Percentiles rank a stretch among this genome's conserved stretches.
Conservation (phyloP, 805 yeast species). For the Kodamaea restingae region DNA sequence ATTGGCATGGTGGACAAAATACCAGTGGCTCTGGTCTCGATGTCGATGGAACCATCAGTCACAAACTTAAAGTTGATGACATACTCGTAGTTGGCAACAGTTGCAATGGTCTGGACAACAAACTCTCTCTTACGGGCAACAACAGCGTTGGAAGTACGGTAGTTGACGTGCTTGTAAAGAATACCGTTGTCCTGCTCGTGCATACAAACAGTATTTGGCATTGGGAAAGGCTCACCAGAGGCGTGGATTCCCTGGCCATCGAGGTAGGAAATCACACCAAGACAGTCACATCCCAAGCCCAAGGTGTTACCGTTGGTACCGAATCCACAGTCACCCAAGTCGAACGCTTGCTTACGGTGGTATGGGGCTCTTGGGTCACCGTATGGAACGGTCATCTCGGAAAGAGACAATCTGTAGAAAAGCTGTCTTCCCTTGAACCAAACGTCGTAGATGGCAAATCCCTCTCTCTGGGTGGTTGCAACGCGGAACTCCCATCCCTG, state of each 20-base stretch:
- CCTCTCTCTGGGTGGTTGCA: constrained; percentile 70
- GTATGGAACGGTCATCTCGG: constrained; percentile 87
- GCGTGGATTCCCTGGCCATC: constrained; percentile 56
- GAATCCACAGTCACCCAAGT: constrained; percentile 81
- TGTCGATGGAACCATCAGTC: constrained; percentile 73
- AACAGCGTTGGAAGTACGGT: constrained; percentile 66
- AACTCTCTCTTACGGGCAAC: constrained; percentile 77
- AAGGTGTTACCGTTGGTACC: constrained; percentile 69
- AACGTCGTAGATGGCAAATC: constrained; percentile 69
- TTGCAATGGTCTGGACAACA: constrained; percentile 74
- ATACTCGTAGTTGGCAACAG: constrained; percentile 83
- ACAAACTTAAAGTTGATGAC: constrained; percentile 67
- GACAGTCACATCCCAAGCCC: constrained; percentile 75
- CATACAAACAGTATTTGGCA: constrained; percentile 72
- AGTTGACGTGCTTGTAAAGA: constrained; percentile 74
- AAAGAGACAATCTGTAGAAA: constrained; percentile 66
- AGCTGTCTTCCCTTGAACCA: constrained; percentile 72
- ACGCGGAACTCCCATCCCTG: constrained; percentile 82
- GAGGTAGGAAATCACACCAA: constrained; percentile 72
- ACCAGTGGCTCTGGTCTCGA: constrained; percentile 84
- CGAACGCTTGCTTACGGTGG: constrained; percentile 85
- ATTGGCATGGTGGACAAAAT: constrained; percentile 81
- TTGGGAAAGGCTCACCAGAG: constrained; percentile 57
- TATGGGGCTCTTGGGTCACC: constrained; percentile 82
- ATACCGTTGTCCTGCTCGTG: constrained; percentile 79